Base-by-base conservation (phyloP, 441 rosid species). In the Arabidopsis lyrata region DNA sequence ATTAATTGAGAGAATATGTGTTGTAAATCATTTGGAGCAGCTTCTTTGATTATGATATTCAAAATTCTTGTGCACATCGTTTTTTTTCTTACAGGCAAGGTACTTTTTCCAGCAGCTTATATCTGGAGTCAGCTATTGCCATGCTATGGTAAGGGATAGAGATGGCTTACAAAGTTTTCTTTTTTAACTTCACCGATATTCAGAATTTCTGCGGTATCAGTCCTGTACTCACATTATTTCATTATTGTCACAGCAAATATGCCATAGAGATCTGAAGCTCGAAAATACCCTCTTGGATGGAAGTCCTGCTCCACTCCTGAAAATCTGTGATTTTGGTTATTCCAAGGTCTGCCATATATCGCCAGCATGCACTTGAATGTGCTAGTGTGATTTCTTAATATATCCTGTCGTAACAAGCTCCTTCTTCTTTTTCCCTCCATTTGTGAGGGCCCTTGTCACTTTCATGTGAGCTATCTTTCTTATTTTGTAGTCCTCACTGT, bases 201-300 rank as follows among this genome's bases (percentile, higher is more conserved):
- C 10, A 3, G 1, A 44, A 27, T 42, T 62, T 59, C 15, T 62
- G 66, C 10, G 68, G 6, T 60, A 16, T 31, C n/a, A 15, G 45
- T 50, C 12, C 8, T 18, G 24, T 70, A 8, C 3, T 56, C 10
- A 14, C 36, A 6, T 31, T 39, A 7, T 44, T 5, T 36, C 53
- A 18, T 56, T 52, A 2, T 50, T 39, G 39, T 31, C 78, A 73
- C 84, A 93, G 98, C 97, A 93, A 93, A 93, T 93, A 72, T 93
- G 98, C 72, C 98, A 93, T 60, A 81, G 98, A 85, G 98, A 93
- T 85, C 68, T 93, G 81, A 93, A 91, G 78, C 88, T 91, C 64
- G 98, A 93, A 76, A 93, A 91, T 72, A 91, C 93, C 3, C 79
- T 83, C 65, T 35, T 83, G 48, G 86, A 83, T 81, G 85, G 86